These are phyloP conservation scores for Porodaedalea pini DNA, from an alignment of 1,284 basidiomycete species.

Conservation along the genomic window DNA sequence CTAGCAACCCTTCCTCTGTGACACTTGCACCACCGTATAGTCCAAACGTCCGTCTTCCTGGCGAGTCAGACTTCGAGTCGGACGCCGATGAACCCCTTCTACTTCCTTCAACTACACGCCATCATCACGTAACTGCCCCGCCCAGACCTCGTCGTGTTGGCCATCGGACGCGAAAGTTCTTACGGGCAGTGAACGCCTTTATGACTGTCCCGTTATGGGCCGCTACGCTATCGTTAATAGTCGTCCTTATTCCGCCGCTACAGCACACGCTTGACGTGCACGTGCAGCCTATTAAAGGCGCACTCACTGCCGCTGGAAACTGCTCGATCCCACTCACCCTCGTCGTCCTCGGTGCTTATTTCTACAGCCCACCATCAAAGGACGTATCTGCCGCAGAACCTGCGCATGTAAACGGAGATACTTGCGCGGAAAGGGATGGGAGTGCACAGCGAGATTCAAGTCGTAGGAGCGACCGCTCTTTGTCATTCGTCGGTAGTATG, in stretches of 20 bases:
- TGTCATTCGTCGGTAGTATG: slow-evolving; percentile 37
- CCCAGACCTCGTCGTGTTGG: slow-evolving; percentile 34
- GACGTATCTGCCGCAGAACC: neutral
- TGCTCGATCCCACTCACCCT: slow-evolving; percentile 89
- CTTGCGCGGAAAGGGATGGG: slow-evolving; percentile 20
- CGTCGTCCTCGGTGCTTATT: slow-evolving; percentile 91
- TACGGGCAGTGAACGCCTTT: slow-evolving; percentile 60
- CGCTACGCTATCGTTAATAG: slow-evolving; percentile 73
- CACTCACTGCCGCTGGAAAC: slow-evolving; percentile 67
- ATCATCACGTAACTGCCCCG: slow-evolving; percentile 18
- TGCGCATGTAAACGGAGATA: neutral
- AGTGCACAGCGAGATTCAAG: slow-evolving; percentile 26
- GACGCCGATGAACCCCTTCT: neutral
- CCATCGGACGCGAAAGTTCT: slow-evolving; percentile 31
- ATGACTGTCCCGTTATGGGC: slow-evolving; percentile 89
- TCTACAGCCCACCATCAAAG: slow-evolving; percentile 47
- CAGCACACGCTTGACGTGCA: slow-evolving; percentile 65
- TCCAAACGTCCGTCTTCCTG: neutral
- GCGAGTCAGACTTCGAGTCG: neutral
- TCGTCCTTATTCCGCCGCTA: slow-evolving; percentile 75
- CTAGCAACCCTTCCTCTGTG: neutral
- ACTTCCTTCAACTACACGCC: neutral
- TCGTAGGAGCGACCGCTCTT: slow-evolving; percentile 15
- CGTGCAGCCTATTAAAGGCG: slow-evolving; percentile 67
- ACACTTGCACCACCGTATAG: neutral